Percentiles rank a stretch among this genome's conserved stretches.
phyloP scores from a whole-genome alignment of 768 basidiomycete species.

The Tulasnella calospora region DNA sequence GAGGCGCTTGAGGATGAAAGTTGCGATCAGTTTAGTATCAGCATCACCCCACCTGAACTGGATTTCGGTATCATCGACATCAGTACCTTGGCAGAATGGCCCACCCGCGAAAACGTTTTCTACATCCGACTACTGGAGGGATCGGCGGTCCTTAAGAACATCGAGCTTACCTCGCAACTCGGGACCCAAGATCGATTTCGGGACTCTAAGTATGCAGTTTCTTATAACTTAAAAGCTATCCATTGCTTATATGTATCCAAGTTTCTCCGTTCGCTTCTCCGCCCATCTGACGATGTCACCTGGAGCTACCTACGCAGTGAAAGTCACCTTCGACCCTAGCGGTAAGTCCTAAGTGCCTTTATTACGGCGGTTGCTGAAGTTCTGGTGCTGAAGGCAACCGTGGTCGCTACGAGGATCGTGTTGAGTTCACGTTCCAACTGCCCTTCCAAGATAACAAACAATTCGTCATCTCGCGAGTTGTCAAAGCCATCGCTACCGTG shows the following conservation, averaged over 20 bases:
- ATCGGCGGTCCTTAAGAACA: background rate
- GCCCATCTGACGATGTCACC: background rate
- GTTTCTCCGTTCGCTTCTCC: background rate
- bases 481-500: slow-evolving; percentile 9
- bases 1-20: background rate
- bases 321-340: slow-evolving; percentile 9
- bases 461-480: slow-evolving; percentile 15
- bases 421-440: slow-evolving; percentile 13
- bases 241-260: background rate
- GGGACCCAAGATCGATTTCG: background rate
- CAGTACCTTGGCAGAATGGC: background rate
- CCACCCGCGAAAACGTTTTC: background rate
- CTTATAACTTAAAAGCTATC: too few species aligned
- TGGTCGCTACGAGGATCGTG: slow-evolving; percentile 26
- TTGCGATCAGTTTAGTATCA: slow-evolving; percentile 5
- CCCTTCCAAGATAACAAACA: background rate
- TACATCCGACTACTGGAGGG: background rate
- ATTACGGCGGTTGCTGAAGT: background rate
- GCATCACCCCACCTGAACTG: background rate
- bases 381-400: background rate
- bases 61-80: slow-evolving; percentile 19
- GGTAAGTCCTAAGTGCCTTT: background rate
- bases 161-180: background rate
- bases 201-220: background rate
- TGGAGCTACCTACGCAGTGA: slow-evolving; percentile 1